These are phyloP conservation scores for Neurospora crassa DNA, from an alignment of 2,329 filamentous ascomycete genomes.

Conservation along the genomic window DNA sequence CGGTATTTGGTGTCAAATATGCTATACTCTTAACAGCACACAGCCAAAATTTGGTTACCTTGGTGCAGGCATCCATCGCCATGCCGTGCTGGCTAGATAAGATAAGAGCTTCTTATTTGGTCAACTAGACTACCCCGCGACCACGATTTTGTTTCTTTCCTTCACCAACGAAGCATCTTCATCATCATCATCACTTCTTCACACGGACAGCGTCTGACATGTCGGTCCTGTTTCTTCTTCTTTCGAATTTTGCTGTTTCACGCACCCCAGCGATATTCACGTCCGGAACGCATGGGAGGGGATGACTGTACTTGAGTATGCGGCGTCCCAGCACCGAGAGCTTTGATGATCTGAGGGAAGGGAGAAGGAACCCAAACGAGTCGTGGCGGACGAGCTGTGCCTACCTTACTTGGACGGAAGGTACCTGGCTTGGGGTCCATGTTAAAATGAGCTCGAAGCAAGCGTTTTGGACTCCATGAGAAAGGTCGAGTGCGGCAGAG, in stretches of 20 bases:
- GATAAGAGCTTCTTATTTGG: not conserved
- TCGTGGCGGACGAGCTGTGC: not conserved
- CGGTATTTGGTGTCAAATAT: fast-evolving
- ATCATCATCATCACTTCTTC: not conserved
- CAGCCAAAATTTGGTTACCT: too few species aligned
- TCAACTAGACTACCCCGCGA: not conserved
- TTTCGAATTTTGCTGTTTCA: not conserved
- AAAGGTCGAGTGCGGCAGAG: not conserved
- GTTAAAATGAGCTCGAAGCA: not conserved
- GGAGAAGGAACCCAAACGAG: not conserved
- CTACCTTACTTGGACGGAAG: not conserved
- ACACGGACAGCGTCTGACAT: too few species aligned
- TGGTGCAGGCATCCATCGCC: too few species aligned
- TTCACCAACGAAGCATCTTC: too few species aligned
- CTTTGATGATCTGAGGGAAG: not conserved
- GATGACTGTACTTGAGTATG: not conserved
- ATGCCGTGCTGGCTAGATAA: not conserved
- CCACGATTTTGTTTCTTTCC: not conserved
- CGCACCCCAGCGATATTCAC: not conserved
- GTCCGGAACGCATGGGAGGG: not conserved
- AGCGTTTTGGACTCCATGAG: not conserved
- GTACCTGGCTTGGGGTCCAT: not conserved
- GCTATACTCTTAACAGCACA: not conserved
- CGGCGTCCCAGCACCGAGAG: not conserved
- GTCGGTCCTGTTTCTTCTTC: not conserved